Conservation (phyloP, 2,329 filamentous ascomycete species). For the Xylaria arbuscula region DNA sequence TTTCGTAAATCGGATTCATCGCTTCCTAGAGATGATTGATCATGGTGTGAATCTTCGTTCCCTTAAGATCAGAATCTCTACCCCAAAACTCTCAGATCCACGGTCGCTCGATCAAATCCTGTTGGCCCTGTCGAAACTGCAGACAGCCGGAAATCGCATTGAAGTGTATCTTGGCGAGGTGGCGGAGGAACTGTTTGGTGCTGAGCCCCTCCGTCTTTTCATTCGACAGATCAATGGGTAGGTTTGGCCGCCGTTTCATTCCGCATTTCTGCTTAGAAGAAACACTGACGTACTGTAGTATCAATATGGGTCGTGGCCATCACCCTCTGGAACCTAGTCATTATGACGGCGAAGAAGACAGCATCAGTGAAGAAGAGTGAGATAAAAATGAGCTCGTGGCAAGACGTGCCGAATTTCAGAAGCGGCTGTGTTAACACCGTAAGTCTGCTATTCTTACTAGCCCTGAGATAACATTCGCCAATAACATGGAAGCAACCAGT, state of each 20-base stretch:
- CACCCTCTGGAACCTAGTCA: slow-evolving; percentile 29
- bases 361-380: not conserved
- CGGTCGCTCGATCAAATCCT: slow-evolving; percentile 24
- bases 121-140: slow-evolving; percentile 16
- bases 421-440: not conserved
- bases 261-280: not conserved
- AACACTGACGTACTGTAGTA: not conserved
- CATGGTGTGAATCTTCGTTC: slow-evolving; percentile 26
- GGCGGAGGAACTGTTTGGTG: slow-evolving; percentile 21
- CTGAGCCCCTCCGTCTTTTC: not conserved
- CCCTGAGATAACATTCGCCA: not conserved
- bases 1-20: slow-evolving; percentile 28
- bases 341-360: slow-evolving; percentile 23
- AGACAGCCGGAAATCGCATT: slow-evolving; percentile 15
- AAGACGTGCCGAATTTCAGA: not conserved
- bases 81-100: not conserved
- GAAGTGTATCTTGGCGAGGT: slow-evolving; percentile 27
- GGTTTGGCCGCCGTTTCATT: not conserved
- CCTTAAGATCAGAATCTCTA: slow-evolving; percentile 25
- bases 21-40: slow-evolving; percentile 17
- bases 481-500: not conserved
- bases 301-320: slow-evolving; percentile 22
- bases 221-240: slow-evolving; percentile 16
- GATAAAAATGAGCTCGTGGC: not conserved
- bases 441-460: not conserved